Evolutionary conservation across 352 stramenopile species (phyloP).

Genomic region (Peronospora destructor): DNA sequence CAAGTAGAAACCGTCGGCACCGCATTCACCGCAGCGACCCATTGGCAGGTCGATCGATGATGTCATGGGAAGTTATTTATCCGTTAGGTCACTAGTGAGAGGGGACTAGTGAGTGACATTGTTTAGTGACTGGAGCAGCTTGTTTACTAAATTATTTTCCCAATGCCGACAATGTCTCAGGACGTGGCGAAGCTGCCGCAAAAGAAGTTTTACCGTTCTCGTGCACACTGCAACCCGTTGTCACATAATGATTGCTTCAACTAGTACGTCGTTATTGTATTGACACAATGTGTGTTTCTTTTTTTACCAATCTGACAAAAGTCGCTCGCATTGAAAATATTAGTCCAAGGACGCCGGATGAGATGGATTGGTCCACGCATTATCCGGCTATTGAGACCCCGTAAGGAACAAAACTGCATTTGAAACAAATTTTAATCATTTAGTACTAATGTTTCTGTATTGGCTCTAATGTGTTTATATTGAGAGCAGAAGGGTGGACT

Average conservation of each 20-base stretch:
- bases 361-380: constrained; percentile 91
- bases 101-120: neutral
- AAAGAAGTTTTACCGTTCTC: constrained; percentile 96
- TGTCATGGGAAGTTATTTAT: neutral
- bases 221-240: constrained; percentile 95
- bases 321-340: too few relatives aligned
- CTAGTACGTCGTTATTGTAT: constrained; percentile 57
- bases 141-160: too few relatives aligned
- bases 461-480: constrained; percentile 1
- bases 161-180: constrained; percentile 12
- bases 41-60: constrained; percentile 19
- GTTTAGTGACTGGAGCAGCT: too few relatives aligned
- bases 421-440: neutral
- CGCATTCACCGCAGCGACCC: constrained; percentile 47
- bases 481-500: constrained; percentile 71
- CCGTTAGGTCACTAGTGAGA: constrained; percentile 6
- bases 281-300: too few relatives aligned
- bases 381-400: constrained; percentile 84
- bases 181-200: constrained; percentile 57
- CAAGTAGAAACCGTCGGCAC: constrained; percentile 37
- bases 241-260: constrained; percentile 95
- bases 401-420: constrained; percentile 38
- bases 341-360: constrained; percentile 72
- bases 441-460: neutral
- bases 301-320: too few relatives aligned